phyloP scores from a whole-genome alignment of 2,329 filamentous ascomycete species.

The Curvularia hawaiiensis region DNA sequence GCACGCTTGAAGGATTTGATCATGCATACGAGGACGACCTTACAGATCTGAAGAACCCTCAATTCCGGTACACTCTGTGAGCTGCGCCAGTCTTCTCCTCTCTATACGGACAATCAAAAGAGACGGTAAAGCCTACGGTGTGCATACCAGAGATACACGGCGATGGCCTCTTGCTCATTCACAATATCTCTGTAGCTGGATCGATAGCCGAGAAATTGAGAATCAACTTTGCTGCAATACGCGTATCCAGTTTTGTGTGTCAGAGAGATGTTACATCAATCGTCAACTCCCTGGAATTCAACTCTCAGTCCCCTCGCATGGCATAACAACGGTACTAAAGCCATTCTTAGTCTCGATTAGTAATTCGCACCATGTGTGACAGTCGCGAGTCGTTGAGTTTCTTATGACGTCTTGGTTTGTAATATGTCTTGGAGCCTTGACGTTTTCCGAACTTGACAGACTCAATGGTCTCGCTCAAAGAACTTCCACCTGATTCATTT shows the following conservation, averaged over 20 bases:
- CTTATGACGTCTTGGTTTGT: neutral
- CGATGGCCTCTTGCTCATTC: no score
- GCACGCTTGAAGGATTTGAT: conserved; percentile 56
- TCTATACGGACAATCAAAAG: neutral
- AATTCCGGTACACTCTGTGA: conserved; percentile 28
- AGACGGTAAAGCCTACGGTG: neutral
- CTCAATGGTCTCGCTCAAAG: neutral
- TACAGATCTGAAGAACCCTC: conserved; percentile 48
- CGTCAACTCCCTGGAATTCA: neutral
- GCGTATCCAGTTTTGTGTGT: neutral
- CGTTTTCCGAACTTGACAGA: neutral
- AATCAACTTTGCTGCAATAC: neutral
- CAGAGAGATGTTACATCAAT: neutral
- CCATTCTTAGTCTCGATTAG: no score
- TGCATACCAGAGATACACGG: neutral
- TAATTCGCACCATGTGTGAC: no score
- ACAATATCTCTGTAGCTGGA: neutral
- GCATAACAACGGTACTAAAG: neutral
- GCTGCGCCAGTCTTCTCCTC: neutral
- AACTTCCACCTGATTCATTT: neutral
- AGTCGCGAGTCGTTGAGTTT: neutral
- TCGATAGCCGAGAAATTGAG: neutral
- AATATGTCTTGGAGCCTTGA: neutral
- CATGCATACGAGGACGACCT: conserved; percentile 60
- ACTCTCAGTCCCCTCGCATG: no score